Evolutionary conservation across 2,329 filamentous ascomycete species (phyloP).

Genomic region (Amphichorda felina): DNA sequence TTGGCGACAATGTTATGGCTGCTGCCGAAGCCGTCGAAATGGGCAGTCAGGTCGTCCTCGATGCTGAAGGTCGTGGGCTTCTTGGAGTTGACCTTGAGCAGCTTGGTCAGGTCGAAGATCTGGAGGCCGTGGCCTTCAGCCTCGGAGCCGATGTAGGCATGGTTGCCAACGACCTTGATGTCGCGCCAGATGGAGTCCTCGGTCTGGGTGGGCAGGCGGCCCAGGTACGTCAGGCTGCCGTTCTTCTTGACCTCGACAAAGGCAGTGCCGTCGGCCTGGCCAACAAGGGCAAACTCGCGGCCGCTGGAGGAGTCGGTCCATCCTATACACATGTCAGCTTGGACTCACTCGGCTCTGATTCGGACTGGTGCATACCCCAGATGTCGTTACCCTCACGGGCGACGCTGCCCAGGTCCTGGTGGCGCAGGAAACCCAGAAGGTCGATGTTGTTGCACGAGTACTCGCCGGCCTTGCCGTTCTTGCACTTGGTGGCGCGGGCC

Average conservation of each 20-base stretch:
- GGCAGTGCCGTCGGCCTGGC: conserved; percentile 32
- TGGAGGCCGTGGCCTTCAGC: conserved; percentile 43
- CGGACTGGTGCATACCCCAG: conserved; percentile 11
- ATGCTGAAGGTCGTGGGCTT: conserved; percentile 18
- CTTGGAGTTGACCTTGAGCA: conserved; percentile 27
- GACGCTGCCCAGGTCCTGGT: conserved; percentile 20
- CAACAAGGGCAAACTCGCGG: conserved; percentile 31
- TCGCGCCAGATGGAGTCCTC: conserved; percentile 23
- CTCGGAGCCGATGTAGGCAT: conserved; percentile 25
- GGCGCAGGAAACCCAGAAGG: conserved; percentile 22
- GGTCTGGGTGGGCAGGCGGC: conserved; percentile 29
- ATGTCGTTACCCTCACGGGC: conserved; percentile 22
- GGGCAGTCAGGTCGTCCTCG: conserved; percentile 18
- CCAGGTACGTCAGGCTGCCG: conserved; percentile 30
- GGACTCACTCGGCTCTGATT: background rate
- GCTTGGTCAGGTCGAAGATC: conserved; percentile 49
- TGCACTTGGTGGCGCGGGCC: conserved; percentile 9
- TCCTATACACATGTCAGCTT: background rate
- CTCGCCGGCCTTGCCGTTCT: conserved; percentile 18
- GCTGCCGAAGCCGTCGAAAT: conserved; percentile 14
- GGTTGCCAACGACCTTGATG: conserved; percentile 23
- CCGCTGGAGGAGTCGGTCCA: conserved; percentile 13
- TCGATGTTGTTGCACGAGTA: conserved; percentile 23
- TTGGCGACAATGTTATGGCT: conserved; percentile 38
- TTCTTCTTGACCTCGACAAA: conserved; percentile 30